phyloP scores from a whole-genome alignment of 495 filamentous ascomycete species.

The Penicillium lagena region DNA sequence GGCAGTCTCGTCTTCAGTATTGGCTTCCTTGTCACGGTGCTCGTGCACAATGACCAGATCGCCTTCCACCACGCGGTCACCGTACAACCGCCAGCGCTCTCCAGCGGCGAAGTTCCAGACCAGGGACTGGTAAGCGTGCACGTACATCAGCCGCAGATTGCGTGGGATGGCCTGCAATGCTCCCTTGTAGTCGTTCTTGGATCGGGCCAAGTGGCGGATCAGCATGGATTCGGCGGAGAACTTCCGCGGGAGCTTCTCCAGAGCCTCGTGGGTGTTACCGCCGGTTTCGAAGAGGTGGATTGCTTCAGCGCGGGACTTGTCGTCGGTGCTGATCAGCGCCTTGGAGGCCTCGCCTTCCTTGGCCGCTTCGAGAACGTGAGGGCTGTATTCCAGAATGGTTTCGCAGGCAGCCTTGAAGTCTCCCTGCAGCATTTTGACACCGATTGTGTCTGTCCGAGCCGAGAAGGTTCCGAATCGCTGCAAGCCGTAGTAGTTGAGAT shows the following conservation, averaged over 20 bases:
- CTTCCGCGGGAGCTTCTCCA: constrained; percentile 66
- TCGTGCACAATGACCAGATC: constrained; percentile 73
- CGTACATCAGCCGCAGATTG: constrained; percentile 83
- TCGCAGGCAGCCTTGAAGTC: constrained; percentile 75
- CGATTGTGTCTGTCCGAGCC: constrained; percentile 73
- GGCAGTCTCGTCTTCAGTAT: constrained; percentile 8
- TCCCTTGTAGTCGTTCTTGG: constrained; percentile 61
- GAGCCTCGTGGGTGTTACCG: constrained; percentile 46
- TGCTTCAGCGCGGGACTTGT: constrained; percentile 66
- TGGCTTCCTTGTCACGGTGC: constrained; percentile 36
- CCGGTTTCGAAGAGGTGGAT: constrained; percentile 63
- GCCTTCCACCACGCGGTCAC: constrained; percentile 66
- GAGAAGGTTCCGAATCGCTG: constrained; percentile 88
- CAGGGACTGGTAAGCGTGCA: constrained; percentile 90
- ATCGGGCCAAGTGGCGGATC: constrained; percentile 61
- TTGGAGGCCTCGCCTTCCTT: constrained; percentile 27
- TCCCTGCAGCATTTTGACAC: constrained; percentile 72
- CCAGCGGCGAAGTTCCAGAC: constrained; percentile 86
- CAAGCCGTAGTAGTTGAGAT: constrained; percentile 94
- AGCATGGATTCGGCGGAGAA: constrained; percentile 74
- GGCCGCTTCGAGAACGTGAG: constrained; percentile 43
- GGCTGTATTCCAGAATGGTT: constrained; percentile 60
- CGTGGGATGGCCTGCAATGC: constrained; percentile 71
- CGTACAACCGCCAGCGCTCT: constrained; percentile 70
- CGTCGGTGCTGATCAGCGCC: constrained; percentile 56